Percentiles rank a stretch among this genome's conserved stretches.
phyloP scores from a whole-genome alignment of 2,329 filamentous ascomycete species.

The Magnaporthales sp. region DNA sequence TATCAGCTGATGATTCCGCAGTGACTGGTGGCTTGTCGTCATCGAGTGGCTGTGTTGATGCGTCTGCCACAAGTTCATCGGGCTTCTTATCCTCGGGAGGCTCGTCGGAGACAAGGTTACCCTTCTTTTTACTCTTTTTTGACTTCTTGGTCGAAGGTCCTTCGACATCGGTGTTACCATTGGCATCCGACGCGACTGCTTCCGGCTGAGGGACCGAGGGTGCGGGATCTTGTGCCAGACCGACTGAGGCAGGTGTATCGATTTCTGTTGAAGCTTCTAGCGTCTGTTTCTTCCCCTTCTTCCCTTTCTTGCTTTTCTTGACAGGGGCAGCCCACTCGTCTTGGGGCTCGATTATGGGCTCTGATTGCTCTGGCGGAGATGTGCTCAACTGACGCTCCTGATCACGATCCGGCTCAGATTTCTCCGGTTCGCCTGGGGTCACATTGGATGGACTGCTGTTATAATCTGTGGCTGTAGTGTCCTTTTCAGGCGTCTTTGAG shows the following conservation, averaged over 20 bases:
- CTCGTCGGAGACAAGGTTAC: conserved; percentile 6
- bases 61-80: not conserved
- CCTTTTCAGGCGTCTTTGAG: not conserved
- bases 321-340: conserved; percentile 3
- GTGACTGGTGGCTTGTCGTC: not conserved
- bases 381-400: not conserved
- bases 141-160: conserved; percentile 10
- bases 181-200: not conserved
- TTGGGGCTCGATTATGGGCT: not conserved
- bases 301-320: conserved; percentile 21
- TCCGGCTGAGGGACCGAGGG: not conserved
- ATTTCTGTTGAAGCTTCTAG: conserved; percentile 4
- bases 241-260: not conserved
- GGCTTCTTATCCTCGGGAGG: not conserved
- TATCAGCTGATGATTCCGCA: not conserved
- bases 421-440: not conserved
- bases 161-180: not conserved
- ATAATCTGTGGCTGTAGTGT: not conserved
- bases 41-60: not conserved
- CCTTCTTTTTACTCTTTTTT: conserved; percentile 16
- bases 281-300: conserved; percentile 19
- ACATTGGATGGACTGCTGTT: not conserved
- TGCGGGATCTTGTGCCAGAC: not conserved
- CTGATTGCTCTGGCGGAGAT: not conserved
- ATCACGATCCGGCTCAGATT: not conserved